phyloP scores from a whole-genome alignment of 441 rosid species.

The Adansonia rubrostipa region DNA sequence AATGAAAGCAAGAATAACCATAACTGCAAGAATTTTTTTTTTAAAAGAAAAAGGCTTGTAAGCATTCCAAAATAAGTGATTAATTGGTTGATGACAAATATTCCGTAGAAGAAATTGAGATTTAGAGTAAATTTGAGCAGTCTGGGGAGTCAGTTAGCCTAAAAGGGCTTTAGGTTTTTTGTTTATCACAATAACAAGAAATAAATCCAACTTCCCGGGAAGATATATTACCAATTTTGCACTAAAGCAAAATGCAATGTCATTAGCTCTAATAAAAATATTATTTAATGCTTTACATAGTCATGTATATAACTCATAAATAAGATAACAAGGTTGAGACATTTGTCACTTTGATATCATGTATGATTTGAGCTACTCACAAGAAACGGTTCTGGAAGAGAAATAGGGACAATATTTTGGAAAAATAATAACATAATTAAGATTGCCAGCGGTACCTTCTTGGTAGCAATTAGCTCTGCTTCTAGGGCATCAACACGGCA shows the following conservation, averaged over 20 bases:
- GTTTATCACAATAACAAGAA: neutral
- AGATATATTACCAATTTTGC: neutral
- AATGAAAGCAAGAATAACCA: neutral
- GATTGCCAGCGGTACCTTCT: slow-evolving; percentile 63
- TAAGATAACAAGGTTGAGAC: neutral
- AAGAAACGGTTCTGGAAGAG: neutral
- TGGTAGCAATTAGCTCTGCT: slow-evolving; percentile 95
- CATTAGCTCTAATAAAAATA: slow-evolving; percentile 4
- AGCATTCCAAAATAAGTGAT: neutral
- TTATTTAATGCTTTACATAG: neutral
- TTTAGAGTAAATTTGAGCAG: neutral
- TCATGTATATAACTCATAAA: neutral
- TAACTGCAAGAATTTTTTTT: neutral
- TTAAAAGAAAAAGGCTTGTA: neutral
- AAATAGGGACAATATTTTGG: neutral
- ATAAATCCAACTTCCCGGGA: neutral
- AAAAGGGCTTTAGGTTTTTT: neutral
- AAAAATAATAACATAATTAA: slow-evolving; percentile 4
- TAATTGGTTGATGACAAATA: neutral
- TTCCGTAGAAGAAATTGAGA: neutral
- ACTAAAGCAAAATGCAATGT: neutral
- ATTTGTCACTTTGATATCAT: neutral
- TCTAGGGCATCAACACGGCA: slow-evolving; percentile 97
- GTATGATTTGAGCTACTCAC: neutral
- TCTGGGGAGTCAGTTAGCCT: neutral